Percentiles rank a stretch among this genome's conserved stretches.
These are phyloP conservation scores for Xylaria digitata DNA, from an alignment of 2,329 filamentous ascomycete genomes.

Conservation along the genomic window DNA sequence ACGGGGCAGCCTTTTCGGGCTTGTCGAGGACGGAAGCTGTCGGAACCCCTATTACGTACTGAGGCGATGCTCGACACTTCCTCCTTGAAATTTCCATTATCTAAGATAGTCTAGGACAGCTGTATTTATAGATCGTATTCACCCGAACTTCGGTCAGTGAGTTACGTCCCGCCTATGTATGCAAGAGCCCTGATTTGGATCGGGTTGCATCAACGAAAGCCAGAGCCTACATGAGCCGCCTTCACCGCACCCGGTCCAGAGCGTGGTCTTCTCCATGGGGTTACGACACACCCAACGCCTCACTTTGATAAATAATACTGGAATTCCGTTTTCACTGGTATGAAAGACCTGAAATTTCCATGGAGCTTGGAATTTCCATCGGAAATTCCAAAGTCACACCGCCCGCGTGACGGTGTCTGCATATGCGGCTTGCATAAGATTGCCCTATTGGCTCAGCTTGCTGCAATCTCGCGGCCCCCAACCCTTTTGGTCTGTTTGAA, in stretches of 20 bases:
- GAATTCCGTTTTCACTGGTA: slow-evolving; percentile 3
- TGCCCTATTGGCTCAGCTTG: slow-evolving; percentile 12
- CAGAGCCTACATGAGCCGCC: slow-evolving; percentile 10
- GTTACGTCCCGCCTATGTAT: slow-evolving; percentile 8
- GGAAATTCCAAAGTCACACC: neutral
- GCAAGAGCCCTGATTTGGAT: slow-evolving; percentile 11
- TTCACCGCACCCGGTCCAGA: neutral
- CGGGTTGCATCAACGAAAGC: slow-evolving; percentile 11
- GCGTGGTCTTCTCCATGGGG: neutral
- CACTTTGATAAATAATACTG: neutral
- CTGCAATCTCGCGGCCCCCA: slow-evolving; percentile 16
- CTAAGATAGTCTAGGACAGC: neutral
- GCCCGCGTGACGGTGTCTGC: slow-evolving; percentile 8
- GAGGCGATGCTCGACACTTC: neutral
- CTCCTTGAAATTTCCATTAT: slow-evolving; percentile 12
- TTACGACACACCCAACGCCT: slow-evolving; percentile 1
- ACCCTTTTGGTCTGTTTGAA: neutral
- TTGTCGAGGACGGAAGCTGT: neutral
- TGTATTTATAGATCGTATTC: slow-evolving; percentile 7
- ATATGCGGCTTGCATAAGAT: slow-evolving; percentile 25
- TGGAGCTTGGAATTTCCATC: slow-evolving; percentile 5
- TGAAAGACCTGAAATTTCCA: slow-evolving; percentile 1
- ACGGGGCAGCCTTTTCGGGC: neutral
- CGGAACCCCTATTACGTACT: slow-evolving; percentile 12
- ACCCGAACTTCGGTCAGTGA: neutral